Percentiles rank a stretch among this genome's conserved stretches.
Conservation (phyloP, 495 filamentous ascomycete genomes). For the Aspergillus conjunctus region DNA sequence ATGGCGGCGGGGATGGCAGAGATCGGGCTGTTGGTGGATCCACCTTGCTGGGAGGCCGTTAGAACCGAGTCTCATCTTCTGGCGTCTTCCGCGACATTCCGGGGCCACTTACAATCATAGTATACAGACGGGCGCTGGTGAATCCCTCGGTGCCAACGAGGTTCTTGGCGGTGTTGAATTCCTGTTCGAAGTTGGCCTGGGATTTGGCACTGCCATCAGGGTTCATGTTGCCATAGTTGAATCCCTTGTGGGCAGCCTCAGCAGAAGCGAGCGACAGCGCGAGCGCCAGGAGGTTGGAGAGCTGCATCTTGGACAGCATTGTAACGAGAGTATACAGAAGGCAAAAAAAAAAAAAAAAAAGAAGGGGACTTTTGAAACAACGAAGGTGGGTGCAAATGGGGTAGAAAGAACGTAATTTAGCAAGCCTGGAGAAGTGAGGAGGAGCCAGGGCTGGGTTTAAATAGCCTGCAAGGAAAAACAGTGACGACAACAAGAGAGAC, state of each 20-base stretch:
- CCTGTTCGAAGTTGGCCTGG: slow-evolving; percentile 66
- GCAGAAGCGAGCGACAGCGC: slow-evolving; percentile 48
- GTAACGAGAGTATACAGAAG: slow-evolving; percentile 2
- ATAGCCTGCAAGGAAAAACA: too few relatives aligned
- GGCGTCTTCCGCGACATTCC: not conserved
- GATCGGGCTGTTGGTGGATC: slow-evolving; percentile 62
- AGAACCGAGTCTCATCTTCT: slow-evolving; percentile 2
- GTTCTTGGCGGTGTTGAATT: slow-evolving; percentile 70
- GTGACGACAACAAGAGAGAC: too few relatives aligned
- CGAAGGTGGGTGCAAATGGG: too few relatives aligned
- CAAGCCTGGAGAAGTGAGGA: too few relatives aligned
- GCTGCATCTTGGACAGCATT: slow-evolving; percentile 15
- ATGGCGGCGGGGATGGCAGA: slow-evolving; percentile 80
- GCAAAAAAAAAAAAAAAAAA: not conserved
- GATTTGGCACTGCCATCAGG: slow-evolving; percentile 62
- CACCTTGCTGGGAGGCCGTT: slow-evolving; percentile 44
- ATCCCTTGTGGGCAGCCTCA: slow-evolving; percentile 64
- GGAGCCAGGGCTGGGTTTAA: too few relatives aligned
- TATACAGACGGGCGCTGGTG: slow-evolving; percentile 69
- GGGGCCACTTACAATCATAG: slow-evolving; percentile 48
- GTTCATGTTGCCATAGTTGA: slow-evolving; percentile 77
- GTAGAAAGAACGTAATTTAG: too few relatives aligned
- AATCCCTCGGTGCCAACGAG: slow-evolving; percentile 73
- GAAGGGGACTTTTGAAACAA: not conserved
- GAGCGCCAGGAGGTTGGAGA: slow-evolving; percentile 45